Evolutionary conservation across 257 asterid species (phyloP), one percentile per base, ranked within the genome.

Genomic region (Capsicum baccatum): DNA sequence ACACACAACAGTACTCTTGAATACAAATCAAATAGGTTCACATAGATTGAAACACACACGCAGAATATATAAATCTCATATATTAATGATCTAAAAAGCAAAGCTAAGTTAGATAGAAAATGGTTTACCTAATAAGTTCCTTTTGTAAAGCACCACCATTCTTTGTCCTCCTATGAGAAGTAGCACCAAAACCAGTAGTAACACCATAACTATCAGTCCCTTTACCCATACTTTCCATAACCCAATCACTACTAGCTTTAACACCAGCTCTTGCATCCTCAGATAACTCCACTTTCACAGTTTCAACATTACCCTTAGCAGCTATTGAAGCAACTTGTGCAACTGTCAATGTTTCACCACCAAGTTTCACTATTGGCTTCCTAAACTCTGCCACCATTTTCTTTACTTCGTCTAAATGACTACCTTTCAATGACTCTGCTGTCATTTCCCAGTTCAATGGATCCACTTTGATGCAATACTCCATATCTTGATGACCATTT

Each of bases 201-300:
- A 95, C 97, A 0, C 99, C 99, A 35, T 95, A 94, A 3, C 99
- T 95, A 64, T 95, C 99, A 1, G 97, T 94, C 4, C 99, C 99
- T 42, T 93, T 95, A 6, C 76, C 83, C 98, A 95, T 91, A 26
- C 98, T 93, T 14, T 95, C 97, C 97, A 95, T 93, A 3, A 95
- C 97, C 98, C 98, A 94, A 8, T 95, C 99, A 71, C 98, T 93
- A 84, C 99, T 95, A 15, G 98, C 99, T 91, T 95, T 93, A 19
- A 95, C 99, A 48, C 93, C 99, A 10, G 91, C 95, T 82, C 97
- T 83, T 3, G 99, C 86, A 52, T 89, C 84, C 90, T 96, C 99
- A 63, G 97, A 88, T 54, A 96, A 92, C 92, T 92, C 97, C 87
- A 96, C 99, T 81, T 81, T 88, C 64, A 94, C 96, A 1, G 15